Base-by-base conservation (phyloP, 192 early-diverging fungal genomes). In the Pilobolus umbonatus region DNA sequence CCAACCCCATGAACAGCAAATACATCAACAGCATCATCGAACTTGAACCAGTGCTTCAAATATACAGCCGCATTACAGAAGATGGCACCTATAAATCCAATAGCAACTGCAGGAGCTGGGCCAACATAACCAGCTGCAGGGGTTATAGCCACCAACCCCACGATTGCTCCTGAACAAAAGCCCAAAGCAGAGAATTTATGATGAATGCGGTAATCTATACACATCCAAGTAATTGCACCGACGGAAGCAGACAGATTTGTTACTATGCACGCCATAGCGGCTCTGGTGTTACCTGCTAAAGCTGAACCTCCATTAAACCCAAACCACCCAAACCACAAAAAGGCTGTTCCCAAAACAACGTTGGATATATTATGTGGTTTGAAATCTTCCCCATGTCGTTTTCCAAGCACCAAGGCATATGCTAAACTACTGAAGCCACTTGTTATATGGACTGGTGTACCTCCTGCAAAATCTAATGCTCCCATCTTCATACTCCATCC, bases 301-400 rank as follows among this genome's bases (percentile, higher is more conserved):
- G 85, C 88, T 29, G 86, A 88, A 38, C 94, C 96, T 55, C 85
- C 94, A 72, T 98, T 96, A 80, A 98, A 98, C 0, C 91, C 93
- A 47, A 55, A 56, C 44, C 53, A 56, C 17, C 54, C 44, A 30
- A 47, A 64, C 52, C 44, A 56, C 5, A 64, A 43, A 15, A 64
- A 36, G 29, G 53, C 52, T 39, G 54, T 64, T 14, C 52, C 29
- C 32, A 97, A 77, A 62, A 95, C 88, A 19, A 96, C 94, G 76
- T 92, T 90, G 64, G 87, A 84, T 71, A 95, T 85, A 75, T 89
- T 91, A 74, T 95, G 92, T 14, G 94, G 92, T 53, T 84, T 84
- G 68, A 85, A 89, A 14, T 77, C 74, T 17, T 86, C 78, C 14
- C 47, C 85, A 34, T 81, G 75, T 42, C 95, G 86, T 59, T 84